These are phyloP conservation scores for Barnettozyma salicaria DNA, from an alignment of 805 yeast species.

Conservation along the genomic window DNA sequence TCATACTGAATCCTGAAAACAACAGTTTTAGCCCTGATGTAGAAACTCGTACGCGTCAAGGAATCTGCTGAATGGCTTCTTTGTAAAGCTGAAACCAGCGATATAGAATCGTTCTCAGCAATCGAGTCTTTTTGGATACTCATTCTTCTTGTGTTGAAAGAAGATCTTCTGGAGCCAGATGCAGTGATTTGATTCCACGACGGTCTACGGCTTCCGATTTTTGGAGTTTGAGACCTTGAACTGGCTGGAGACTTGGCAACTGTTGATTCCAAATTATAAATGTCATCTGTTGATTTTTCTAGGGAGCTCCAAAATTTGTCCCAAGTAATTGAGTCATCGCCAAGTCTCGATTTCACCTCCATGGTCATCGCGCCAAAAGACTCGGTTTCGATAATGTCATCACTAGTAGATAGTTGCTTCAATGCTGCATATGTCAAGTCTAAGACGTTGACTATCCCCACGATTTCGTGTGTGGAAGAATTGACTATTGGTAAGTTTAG, in stretches of 20 bases:
- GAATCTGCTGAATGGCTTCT: constrained; percentile 23
- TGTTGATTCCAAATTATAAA: constrained; percentile 22
- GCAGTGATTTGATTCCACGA: constrained; percentile 17
- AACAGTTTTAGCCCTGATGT: constrained; percentile 16
- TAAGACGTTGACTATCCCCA: constrained; percentile 40
- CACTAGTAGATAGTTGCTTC: constrained; percentile 28
- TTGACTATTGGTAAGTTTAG: constrained; percentile 38
- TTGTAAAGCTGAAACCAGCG: constrained; percentile 1
- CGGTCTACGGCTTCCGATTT: constrained; percentile 14
- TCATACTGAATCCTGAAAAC: constrained; percentile 19
- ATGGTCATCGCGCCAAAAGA: constrained; percentile 17
- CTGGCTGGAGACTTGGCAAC: constrained; percentile 20
- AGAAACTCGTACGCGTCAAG: constrained; percentile 19
- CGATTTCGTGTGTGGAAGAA: constrained; percentile 21
- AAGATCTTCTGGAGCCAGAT: constrained; percentile 20
- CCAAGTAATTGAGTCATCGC: constrained; percentile 26
- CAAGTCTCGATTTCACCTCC: constrained; percentile 21
- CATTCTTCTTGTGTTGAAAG: constrained; percentile 13
- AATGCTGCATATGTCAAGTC: constrained; percentile 39
- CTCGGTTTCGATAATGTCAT: constrained; percentile 20
- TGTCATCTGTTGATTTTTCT: constrained; percentile 27
- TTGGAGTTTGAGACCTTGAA: constrained; percentile 24
- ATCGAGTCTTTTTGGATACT: constrained; percentile 11
- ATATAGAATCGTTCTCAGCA: constrained; percentile 1
- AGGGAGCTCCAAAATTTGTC: constrained; percentile 29